Evolutionary conservation across 2,329 filamentous ascomycete genomes (phyloP).

Genomic region (Trichoderma sp.): DNA sequence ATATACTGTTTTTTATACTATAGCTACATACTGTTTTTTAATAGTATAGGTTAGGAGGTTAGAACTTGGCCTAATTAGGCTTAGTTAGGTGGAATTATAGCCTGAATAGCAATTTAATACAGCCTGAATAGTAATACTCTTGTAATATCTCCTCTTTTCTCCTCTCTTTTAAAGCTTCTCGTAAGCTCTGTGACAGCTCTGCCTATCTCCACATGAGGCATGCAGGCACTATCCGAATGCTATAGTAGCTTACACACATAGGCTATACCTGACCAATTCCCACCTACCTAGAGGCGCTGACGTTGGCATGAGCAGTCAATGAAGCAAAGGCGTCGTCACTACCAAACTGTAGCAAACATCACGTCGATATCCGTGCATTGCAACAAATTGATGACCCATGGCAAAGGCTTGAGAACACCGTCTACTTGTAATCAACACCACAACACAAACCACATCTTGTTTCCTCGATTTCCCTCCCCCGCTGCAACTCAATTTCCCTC

Average conservation of each 20-base stretch:
- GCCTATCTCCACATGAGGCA: not conserved
- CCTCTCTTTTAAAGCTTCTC: not conserved
- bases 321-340: not conserved
- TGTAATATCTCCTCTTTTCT: too few relatives aligned
- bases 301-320: not conserved
- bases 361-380: too few relatives aligned
- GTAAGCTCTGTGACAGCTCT: not conserved
- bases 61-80: not conserved
- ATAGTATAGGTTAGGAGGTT: too few relatives aligned
- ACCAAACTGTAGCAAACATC: too few relatives aligned
- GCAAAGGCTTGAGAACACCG: not conserved
- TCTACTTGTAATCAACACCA: not conserved
- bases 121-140: not conserved
- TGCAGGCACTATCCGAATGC: not conserved
- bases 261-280: too few relatives aligned
- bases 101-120: too few relatives aligned
- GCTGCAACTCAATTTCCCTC: not conserved
- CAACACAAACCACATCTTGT: not conserved
- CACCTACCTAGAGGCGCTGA: not conserved
- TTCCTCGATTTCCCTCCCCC: not conserved
- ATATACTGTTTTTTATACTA: too few relatives aligned
- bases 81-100: too few relatives aligned
- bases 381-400: not conserved
- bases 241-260: too few relatives aligned
- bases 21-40: too few relatives aligned